Evolutionary conservation across 2,329 filamentous ascomycete species (phyloP).

Genomic region (Plectosphaerella sp.): DNA sequence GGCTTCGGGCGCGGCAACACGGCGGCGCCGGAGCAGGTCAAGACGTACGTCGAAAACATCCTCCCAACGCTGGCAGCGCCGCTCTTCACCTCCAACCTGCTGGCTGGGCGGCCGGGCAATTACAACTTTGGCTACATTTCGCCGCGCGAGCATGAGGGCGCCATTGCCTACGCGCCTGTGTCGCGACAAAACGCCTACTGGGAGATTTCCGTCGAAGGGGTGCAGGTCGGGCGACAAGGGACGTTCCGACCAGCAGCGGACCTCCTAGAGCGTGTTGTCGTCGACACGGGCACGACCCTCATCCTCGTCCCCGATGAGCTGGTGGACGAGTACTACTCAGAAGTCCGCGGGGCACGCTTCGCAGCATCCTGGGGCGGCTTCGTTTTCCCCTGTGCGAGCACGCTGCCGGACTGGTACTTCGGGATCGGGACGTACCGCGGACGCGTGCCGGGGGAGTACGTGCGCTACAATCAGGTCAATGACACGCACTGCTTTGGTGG

Average conservation of each 20-base stretch:
- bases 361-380: slow-evolving; percentile 46
- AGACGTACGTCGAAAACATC: slow-evolving; percentile 31
- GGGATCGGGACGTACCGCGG: slow-evolving; percentile 27
- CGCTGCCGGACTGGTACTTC: slow-evolving; percentile 38
- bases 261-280: slow-evolving; percentile 43
- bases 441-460: slow-evolving; percentile 28
- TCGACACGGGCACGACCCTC: slow-evolving; percentile 68
- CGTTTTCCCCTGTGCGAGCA: slow-evolving; percentile 50
- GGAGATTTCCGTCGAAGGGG: slow-evolving; percentile 54
- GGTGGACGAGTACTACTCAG: slow-evolving; percentile 54
- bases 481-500: slow-evolving; percentile 27
- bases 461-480: slow-evolving; percentile 28
- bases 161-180: slow-evolving; percentile 50
- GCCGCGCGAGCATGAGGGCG: slow-evolving; percentile 48
- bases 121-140: slow-evolving; percentile 49
- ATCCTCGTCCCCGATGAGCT: slow-evolving; percentile 51
- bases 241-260: not conserved
- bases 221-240: slow-evolving; percentile 39
- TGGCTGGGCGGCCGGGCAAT: slow-evolving; percentile 24
- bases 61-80: slow-evolving; percentile 19
- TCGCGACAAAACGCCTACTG: slow-evolving; percentile 54
- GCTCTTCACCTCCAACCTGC: slow-evolving; percentile 31
- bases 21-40: slow-evolving; percentile 22
- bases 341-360: slow-evolving; percentile 47
- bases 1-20: slow-evolving; percentile 26